Conservation (phyloP, 257 asterid species). For the Gentiana dahurica region DNA sequence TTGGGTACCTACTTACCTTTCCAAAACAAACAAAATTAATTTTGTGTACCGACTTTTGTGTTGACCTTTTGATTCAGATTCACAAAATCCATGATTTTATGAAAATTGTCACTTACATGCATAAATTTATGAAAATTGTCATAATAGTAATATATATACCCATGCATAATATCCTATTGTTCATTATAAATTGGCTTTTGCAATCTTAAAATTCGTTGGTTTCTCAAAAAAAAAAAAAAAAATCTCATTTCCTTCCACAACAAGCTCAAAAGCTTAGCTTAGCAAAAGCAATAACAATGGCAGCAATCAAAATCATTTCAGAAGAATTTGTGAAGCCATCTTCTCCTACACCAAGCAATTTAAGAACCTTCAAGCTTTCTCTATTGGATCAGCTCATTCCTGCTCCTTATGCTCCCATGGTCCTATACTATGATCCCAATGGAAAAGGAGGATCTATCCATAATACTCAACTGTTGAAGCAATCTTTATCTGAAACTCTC, state of each 20-base stretch:
- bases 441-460: conserved; percentile 10
- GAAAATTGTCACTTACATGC: too few relatives aligned
- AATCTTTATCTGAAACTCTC: conserved; percentile 40
- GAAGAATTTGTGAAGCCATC: conserved; percentile 44
- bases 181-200: conserved; percentile 4
- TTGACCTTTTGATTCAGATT: too few relatives aligned
- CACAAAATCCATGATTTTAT: too few relatives aligned
- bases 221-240: too few relatives aligned
- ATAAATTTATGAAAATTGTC: too few relatives aligned
- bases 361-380: conserved; percentile 36
- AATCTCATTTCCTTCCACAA: neutral
- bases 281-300: conserved; percentile 12
- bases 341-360: conserved; percentile 57
- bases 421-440: conserved; percentile 39
- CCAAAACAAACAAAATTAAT: too few relatives aligned
- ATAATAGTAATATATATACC: too few relatives aligned
- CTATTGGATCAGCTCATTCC: conserved; percentile 65
- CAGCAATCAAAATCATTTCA: conserved; percentile 35
- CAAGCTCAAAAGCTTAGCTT: neutral
- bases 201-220: neutral
- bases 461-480: conserved; percentile 30
- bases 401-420: conserved; percentile 62
- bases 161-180: neutral
- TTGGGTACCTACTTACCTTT: too few relatives aligned
- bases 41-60: too few relatives aligned